Conservation (phyloP, 768 basidiomycete genomes). For the Boletus reticulatus region DNA sequence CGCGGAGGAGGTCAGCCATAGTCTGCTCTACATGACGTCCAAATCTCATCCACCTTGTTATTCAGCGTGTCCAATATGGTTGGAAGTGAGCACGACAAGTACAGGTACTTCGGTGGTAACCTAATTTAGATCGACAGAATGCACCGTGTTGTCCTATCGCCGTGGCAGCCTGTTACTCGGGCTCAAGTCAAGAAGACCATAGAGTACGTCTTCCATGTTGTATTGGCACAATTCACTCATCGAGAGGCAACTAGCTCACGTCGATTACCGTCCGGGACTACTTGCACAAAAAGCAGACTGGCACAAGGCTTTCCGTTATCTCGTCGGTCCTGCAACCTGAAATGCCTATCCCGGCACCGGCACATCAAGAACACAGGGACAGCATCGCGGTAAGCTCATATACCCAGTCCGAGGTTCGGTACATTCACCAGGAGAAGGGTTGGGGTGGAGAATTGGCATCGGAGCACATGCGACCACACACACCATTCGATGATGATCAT, state of each 20-base stretch:
- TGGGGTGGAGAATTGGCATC: constrained; percentile 38
- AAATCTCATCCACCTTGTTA: constrained; percentile 3
- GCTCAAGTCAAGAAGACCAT: constrained; percentile 79
- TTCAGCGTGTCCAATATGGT: constrained; percentile 81
- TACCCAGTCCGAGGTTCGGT: constrained; percentile 25
- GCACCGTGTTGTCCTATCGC: constrained; percentile 83
- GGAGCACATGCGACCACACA: constrained; percentile 34
- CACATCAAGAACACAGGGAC: constrained; percentile 30
- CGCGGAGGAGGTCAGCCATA: constrained; percentile 70
- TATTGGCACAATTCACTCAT: neutral
- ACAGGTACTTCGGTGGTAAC: neutral
- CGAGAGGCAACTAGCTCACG: constrained; percentile 47
- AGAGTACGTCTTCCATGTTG: constrained; percentile 46
- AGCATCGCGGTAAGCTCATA: constrained; percentile 29
- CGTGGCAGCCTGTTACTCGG: constrained; percentile 75
- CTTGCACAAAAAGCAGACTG: constrained; percentile 50
- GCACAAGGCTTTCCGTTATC: constrained; percentile 19
- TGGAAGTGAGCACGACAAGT: constrained; percentile 50
- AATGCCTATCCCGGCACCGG: constrained; percentile 27
- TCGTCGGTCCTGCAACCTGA: constrained; percentile 29
- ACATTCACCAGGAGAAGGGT: constrained; percentile 29
- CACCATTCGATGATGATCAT: constrained; percentile 41
- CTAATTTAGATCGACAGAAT: constrained; percentile 44
- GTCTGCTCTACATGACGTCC: neutral
- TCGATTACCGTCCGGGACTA: constrained; percentile 67